These are phyloP conservation scores for Oryza officinalis DNA, from an alignment of 176 grass and related monocot genomes.

Conservation along the genomic window DNA sequence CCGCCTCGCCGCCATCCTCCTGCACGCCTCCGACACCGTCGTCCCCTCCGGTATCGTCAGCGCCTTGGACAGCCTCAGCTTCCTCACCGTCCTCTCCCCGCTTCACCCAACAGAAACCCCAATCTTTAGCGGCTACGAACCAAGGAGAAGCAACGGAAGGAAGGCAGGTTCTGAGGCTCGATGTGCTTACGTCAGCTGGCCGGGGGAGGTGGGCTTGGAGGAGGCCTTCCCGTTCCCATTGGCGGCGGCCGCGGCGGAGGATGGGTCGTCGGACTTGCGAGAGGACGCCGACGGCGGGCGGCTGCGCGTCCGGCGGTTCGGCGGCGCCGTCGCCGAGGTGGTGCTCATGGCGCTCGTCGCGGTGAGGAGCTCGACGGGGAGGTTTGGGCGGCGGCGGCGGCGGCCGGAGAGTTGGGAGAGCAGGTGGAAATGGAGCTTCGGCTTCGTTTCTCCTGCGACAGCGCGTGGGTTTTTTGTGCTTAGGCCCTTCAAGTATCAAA, in stretches of 20 bases:
- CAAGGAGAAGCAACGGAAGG: background rate
- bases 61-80: constrained; percentile 87
- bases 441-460: constrained; percentile 24
- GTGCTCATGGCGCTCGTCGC: constrained; percentile 20
- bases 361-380: background rate
- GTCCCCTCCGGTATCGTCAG: constrained; percentile 91
- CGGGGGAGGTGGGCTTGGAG: constrained; percentile 55
- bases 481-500: background rate
- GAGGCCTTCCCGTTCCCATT: constrained; percentile 51
- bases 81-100: constrained; percentile 95
- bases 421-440: constrained; percentile 22
- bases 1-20: constrained; percentile 81
- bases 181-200: constrained; percentile 42
- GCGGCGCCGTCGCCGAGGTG: constrained; percentile 26
- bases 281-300: constrained; percentile 47
- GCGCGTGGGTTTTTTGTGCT: constrained; percentile 18
- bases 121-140: constrained; percentile 22
- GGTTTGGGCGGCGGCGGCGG: constrained; percentile 26
- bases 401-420: constrained; percentile 35
- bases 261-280: constrained; percentile 48
- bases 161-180: background rate
- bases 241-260: constrained; percentile 44
- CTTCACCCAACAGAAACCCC: constrained; percentile 35
- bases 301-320: constrained; percentile 43
- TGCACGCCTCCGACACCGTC: constrained; percentile 84